These are phyloP conservation scores for Bombardia bombarda DNA, from an alignment of 495 filamentous ascomycete genomes.

Conservation along the genomic window DNA sequence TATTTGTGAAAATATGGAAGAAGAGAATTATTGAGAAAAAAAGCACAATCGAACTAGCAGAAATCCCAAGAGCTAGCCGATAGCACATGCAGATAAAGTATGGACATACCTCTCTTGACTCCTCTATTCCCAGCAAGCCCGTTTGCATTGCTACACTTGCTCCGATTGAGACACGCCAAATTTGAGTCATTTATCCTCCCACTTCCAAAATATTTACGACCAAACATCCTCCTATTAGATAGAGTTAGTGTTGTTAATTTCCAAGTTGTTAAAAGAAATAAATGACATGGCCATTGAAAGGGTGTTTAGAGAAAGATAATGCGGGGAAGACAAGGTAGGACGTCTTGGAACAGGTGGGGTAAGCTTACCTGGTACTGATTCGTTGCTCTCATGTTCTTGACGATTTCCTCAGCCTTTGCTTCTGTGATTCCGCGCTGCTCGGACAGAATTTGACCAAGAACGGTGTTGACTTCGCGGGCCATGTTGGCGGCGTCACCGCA, in stretches of 20 bases:
- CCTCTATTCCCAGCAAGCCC: not conserved
- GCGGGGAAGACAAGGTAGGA: too few relatives aligned
- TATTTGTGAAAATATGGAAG: not conserved
- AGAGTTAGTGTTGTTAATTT: slow-evolving; percentile 19
- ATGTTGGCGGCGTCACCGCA: slow-evolving; percentile 98
- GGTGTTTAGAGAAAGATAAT: not conserved
- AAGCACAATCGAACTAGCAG: not conserved
- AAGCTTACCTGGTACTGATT: slow-evolving; percentile 85
- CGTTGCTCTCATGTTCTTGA: slow-evolving; percentile 86
- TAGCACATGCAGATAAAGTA: not conserved
- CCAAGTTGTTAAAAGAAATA: not conserved
- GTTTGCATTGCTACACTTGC: not conserved
- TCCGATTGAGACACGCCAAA: not conserved
- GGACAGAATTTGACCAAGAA: slow-evolving; percentile 76
- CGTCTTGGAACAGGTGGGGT: too few relatives aligned
- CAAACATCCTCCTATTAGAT: slow-evolving; percentile 68
- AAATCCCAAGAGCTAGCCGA: not conserved
- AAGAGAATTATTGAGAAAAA: not conserved
- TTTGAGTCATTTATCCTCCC: not conserved
- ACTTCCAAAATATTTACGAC: slow-evolving; percentile 48
- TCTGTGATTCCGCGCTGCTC: slow-evolving; percentile 72
- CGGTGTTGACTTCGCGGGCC: slow-evolving; percentile 89
- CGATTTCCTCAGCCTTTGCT: slow-evolving; percentile 84
- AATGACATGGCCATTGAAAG: not conserved
- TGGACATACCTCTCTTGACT: slow-evolving; percentile 1